These are phyloP conservation scores for Ascosphaera acerosa DNA, from an alignment of 2,329 filamentous ascomycete genomes.

Conservation along the genomic window DNA sequence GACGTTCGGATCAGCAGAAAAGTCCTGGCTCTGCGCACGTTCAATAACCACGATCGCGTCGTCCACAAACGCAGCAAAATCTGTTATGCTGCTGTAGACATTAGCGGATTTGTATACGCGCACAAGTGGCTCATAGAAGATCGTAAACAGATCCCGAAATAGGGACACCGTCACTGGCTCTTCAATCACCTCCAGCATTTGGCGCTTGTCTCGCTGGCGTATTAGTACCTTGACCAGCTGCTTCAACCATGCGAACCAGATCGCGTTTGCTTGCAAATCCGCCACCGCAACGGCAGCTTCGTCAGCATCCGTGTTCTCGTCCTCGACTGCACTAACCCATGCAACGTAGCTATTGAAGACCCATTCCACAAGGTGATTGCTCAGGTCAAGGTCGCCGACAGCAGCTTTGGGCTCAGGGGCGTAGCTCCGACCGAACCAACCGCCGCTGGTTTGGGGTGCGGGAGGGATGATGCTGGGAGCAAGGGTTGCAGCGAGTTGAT, in stretches of 20 bases:
- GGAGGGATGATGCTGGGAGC: background rate
- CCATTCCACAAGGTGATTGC: slow-evolving; percentile 48
- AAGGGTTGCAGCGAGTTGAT: background rate
- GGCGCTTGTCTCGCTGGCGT: slow-evolving; percentile 75
- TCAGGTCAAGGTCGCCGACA: slow-evolving; percentile 27
- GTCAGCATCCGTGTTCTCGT: slow-evolving; percentile 13
- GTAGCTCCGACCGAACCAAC: background rate
- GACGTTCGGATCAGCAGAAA: slow-evolving; percentile 87
- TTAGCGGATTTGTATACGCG: slow-evolving; percentile 97
- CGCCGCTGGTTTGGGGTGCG: background rate
- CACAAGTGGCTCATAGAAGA: slow-evolving; percentile 94
- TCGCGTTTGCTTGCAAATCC: background rate
- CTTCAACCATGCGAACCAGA: slow-evolving; percentile 76
- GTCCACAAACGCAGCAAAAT: slow-evolving; percentile 80
- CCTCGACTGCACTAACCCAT: slow-evolving; percentile 85
- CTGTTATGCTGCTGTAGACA: slow-evolving; percentile 89
- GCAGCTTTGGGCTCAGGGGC: background rate
- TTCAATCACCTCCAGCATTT: slow-evolving; percentile 91
- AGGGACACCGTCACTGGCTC: slow-evolving; percentile 93
- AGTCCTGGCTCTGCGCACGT: slow-evolving; percentile 44
- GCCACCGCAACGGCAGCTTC: background rate
- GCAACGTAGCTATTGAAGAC: slow-evolving; percentile 90
- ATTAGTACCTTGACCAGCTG: slow-evolving; percentile 82
- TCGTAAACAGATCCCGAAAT: slow-evolving; percentile 87
- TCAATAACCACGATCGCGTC: slow-evolving; percentile 69